These are phyloP conservation scores for Arctium lappa DNA, from an alignment of 129 eudicot species.

Conservation along the genomic window DNA sequence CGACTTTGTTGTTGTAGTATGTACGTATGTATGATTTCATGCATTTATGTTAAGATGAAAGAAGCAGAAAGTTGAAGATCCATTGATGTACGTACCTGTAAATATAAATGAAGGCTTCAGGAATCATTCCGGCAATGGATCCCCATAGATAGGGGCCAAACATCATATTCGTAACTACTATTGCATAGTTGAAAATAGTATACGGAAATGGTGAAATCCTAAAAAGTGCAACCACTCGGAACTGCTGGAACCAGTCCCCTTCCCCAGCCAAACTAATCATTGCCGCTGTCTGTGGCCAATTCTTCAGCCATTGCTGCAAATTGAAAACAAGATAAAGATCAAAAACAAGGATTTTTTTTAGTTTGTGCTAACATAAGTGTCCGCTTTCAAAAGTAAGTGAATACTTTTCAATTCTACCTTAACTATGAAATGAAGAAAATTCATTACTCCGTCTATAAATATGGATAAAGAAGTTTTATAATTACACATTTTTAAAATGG, in stretches of 20 bases:
- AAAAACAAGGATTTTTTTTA: background rate
- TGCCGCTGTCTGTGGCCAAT: conserved; percentile 85
- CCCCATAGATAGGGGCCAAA: conserved; percentile 89
- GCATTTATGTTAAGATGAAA: background rate
- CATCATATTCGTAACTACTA: conserved; percentile 78
- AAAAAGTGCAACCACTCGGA: conserved; percentile 77
- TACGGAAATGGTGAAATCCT: conserved; percentile 92
- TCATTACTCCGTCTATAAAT: no score
- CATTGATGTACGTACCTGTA: conserved; percentile 57
- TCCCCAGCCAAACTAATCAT: conserved; percentile 85
- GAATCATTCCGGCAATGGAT: conserved; percentile 86
- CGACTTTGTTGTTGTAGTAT: background rate
- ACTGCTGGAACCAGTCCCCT: conserved; percentile 83
- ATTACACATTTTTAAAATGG: no score
- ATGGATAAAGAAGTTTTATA: no score
- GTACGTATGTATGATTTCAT: background rate
- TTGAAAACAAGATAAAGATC: background rate
- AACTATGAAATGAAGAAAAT: no score
- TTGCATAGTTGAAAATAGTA: conserved; percentile 83
- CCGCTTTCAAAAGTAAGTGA: background rate
- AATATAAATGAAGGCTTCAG: conserved; percentile 89
- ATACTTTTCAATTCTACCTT: background rate
- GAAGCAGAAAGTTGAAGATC: background rate
- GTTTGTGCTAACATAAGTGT: background rate
- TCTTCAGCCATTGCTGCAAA: conserved; percentile 75